These are phyloP conservation scores for Fusarium penzigii DNA, from an alignment of 2,329 filamentous ascomycete species.

Conservation along the genomic window DNA sequence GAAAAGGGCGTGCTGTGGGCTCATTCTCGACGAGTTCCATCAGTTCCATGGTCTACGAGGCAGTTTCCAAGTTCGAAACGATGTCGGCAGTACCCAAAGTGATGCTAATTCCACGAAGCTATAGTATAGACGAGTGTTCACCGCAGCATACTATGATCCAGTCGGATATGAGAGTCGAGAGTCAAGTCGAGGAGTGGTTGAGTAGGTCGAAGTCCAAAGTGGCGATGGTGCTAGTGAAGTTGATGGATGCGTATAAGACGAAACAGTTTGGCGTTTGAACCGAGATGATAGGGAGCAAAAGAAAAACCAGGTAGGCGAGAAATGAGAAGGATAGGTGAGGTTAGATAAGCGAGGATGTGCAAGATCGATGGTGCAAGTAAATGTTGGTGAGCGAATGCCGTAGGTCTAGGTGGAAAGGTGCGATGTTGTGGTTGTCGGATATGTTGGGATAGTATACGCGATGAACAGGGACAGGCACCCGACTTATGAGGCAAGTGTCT, in stretches of 20 bases:
- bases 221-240: not conserved
- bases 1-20: conserved; percentile 61
- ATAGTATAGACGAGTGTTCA: conserved; percentile 3
- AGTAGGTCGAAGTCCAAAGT: not conserved
- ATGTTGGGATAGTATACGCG: conserved; percentile 7
- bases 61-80: conserved; percentile 1
- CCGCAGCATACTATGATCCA: conserved; percentile 18
- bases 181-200: not conserved
- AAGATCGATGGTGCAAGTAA: not conserved
- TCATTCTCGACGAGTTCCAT: conserved; percentile 67
- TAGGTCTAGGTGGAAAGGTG: conserved; percentile 4
- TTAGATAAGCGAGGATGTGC: not conserved
- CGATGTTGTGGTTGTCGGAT: not conserved
- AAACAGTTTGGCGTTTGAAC: not conserved
- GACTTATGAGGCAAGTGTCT: conserved; percentile 17
- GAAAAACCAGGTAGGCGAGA: not conserved
- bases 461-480: conserved; percentile 17
- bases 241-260: not conserved
- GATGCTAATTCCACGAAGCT: not conserved
- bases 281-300: not conserved
- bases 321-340: not conserved
- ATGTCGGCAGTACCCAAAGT: conserved; percentile 1
- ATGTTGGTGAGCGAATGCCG: not conserved
- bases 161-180: not conserved
- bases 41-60: conserved; percentile 51